These are phyloP conservation scores for Penicillium manginii DNA, from an alignment of 495 filamentous ascomycete species.

Conservation along the genomic window DNA sequence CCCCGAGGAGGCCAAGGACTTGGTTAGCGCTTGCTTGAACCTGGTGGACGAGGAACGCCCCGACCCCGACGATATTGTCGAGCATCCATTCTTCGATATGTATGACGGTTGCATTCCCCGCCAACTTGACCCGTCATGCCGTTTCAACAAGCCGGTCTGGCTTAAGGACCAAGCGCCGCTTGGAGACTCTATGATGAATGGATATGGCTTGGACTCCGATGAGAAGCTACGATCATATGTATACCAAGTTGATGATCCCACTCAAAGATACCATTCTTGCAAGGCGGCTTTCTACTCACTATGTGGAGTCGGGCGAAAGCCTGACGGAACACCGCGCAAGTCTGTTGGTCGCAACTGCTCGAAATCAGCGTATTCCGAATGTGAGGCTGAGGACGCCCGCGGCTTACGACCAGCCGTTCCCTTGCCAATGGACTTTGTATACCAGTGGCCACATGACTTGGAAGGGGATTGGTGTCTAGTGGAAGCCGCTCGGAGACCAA, in stretches of 20 bases:
- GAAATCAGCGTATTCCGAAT: conserved; percentile 69
- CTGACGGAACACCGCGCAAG: conserved; percentile 47
- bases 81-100: conserved; percentile 80
- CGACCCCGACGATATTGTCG: conserved; percentile 78
- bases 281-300: conserved; percentile 50
- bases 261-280: conserved; percentile 47
- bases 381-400: conserved; percentile 69
- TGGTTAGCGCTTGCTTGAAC: conserved; percentile 74
- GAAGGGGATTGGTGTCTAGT: conserved; percentile 49
- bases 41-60: conserved; percentile 74
- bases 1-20: conserved; percentile 68
- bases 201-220: conserved; percentile 50
- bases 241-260: conserved; percentile 43
- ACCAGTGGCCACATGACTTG: conserved; percentile 50
- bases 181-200: conserved; percentile 52
- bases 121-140: conserved; percentile 46
- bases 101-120: conserved; percentile 56
- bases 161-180: conserved; percentile 46
- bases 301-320: conserved; percentile 56
- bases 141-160: conserved; percentile 48
- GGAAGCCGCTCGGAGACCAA: conserved; percentile 30
- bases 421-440: conserved; percentile 68
- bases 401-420: conserved; percentile 72
- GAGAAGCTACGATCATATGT: conserved; percentile 46
- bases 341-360: conserved; percentile 44